Base-by-base conservation (phyloP, 2,329 filamentous ascomycete genomes). In the Rhexocercosporidium sp. region DNA sequence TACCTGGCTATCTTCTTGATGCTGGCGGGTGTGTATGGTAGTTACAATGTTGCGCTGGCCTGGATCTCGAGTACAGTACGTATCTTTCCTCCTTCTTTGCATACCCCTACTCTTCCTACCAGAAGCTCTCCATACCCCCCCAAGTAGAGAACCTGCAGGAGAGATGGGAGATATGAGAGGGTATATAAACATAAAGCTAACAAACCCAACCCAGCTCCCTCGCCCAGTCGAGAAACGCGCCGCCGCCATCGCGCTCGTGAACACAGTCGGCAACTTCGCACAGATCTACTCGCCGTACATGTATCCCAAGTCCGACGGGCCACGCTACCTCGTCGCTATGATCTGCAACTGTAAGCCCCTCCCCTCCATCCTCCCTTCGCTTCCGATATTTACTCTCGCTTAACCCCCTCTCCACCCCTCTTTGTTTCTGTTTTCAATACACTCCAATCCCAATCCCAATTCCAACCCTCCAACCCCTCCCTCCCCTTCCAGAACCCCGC, bases 261-360 rank as follows among this genome's bases (percentile, higher is more conserved):
- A 74, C 54, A 65, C 65, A 2, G 54, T 73, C 16, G 68, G 67
- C 0, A 72, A 73, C 20, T 65, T 70, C 14, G 69, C 70, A 2
- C 63, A 70, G 27, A 93, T 94, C 71, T 93, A 90, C 74, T 86
- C 87, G 0, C 84, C 82, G 56, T 91, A 90, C 73, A 84, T 91
- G 82, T 92, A 91, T 72, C 70, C 67, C 2, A 41, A 51, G 7
- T 59, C 59, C 0, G 67, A 70, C 9, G 59, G 69, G 1, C 74
- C 75, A 22, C 47, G 57, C 37, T 73, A 72, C 56, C 57, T 71
- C 12, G 49, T 34, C 7, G 69, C 66, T 9, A 69, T 69, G 64
- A 59, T 65, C 25, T 59, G 61, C 7, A 71, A 68, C 51, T 46
- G 39, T 62, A 44, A 20, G 54, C n/a, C 20, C 44, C 9, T 14